phyloP scores from a whole-genome alignment of 75 land plant genomes.

The Cryptomeria japonica region DNA sequence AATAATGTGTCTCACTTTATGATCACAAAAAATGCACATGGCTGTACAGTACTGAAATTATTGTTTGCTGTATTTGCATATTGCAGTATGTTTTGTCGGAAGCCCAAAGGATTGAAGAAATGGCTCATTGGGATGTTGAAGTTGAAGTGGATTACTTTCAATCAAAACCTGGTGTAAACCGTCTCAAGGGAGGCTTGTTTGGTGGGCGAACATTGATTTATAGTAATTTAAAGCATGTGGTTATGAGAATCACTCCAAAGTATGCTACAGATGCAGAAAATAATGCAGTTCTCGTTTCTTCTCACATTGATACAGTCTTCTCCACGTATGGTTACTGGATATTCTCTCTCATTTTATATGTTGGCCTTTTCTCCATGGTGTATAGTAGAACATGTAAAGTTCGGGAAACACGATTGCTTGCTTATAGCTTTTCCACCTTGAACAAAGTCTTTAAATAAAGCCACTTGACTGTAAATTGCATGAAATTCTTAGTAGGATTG shows the following conservation, averaged over 20 bases:
- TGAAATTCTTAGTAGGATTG: background rate
- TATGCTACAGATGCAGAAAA: slow-evolving; percentile 64
- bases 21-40: slow-evolving; percentile 5
- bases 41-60: background rate
- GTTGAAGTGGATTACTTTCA: slow-evolving; percentile 81
- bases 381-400: background rate
- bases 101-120: slow-evolving; percentile 58
- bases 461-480: background rate
- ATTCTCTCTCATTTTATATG: background rate
- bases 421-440: background rate
- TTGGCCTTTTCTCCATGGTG: background rate
- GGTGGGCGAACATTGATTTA: slow-evolving; percentile 79
- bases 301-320: slow-evolving; percentile 97
- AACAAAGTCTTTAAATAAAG: background rate
- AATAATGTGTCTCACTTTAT: background rate
- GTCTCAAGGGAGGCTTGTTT: slow-evolving; percentile 66
- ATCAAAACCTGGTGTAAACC: slow-evolving; percentile 61
- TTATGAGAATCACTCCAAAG: slow-evolving; percentile 78
- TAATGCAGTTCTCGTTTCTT: slow-evolving; percentile 88
- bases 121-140: slow-evolving; percentile 78
- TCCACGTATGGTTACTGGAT: slow-evolving; percentile 57
- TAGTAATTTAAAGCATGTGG: slow-evolving; percentile 75
- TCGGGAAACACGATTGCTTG: background rate
- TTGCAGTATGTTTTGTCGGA: slow-evolving; percentile 75
- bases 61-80: slow-evolving; percentile 13